Percentiles rank a stretch among this genome's conserved stretches.
These are phyloP conservation scores for Salix exigua DNA, from an alignment of 345 rosid genomes.

Conservation along the genomic window DNA sequence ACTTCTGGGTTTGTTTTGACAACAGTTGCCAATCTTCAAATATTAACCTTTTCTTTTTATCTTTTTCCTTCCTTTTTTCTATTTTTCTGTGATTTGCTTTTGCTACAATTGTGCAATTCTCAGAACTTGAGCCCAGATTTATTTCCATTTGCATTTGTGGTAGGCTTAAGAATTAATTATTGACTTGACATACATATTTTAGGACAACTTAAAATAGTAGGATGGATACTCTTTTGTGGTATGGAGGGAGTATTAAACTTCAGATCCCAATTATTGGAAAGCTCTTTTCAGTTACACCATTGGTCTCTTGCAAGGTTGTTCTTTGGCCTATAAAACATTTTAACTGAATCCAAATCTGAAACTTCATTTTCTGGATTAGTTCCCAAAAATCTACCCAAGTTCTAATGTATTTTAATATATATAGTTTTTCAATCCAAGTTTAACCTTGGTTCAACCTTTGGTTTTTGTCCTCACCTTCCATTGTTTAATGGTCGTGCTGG, in stretches of 20 bases:
- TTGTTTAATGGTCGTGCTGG: neutral
- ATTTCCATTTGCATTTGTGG: neutral
- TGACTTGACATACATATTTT: neutral
- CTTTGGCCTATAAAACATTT: neutral
- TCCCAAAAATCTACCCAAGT: neutral
- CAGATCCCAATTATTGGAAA: too few species aligned
- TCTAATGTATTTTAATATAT: neutral
- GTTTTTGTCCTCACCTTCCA: neutral
- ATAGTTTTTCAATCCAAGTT: neutral
- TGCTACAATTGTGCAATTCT: neutral
- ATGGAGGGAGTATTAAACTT: too few species aligned
- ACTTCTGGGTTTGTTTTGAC: neutral
- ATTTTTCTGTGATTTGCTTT: neutral
- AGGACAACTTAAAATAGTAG: neutral
- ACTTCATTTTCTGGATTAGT: neutral
- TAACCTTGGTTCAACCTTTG: neutral
- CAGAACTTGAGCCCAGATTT: neutral
- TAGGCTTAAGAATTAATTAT: neutral
- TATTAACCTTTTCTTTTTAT: too few species aligned
- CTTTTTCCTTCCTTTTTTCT: too few species aligned
- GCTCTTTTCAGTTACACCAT: neutral
- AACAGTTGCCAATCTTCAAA: neutral
- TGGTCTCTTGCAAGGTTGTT: neutral
- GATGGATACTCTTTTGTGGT: neutral
- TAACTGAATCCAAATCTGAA: neutral